Base-by-base conservation (phyloP, 352 stramenopile species). In the Poterioochromonas sp. region DNA sequence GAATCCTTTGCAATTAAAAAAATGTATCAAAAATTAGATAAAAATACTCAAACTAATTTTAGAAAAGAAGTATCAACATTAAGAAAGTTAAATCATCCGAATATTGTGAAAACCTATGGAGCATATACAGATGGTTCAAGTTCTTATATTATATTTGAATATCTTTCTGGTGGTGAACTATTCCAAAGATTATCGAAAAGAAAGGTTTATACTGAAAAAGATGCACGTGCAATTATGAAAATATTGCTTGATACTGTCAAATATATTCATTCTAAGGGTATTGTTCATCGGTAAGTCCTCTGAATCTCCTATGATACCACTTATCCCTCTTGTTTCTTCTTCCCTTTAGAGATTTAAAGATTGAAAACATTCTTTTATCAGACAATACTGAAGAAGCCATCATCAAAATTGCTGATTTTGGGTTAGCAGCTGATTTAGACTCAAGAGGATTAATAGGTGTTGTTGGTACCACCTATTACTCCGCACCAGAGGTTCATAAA, bases 211-310 rank as follows among this genome's bases (percentile, higher is more conserved):
- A 97, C 87, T 1, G 95, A 99, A 82, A 90, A 92, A 60, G 91
- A 98, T 81, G 93, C 94, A 3, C 84, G 94, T 32, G 86, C 91
- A 62, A 84, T 98, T 11, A 90, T 96, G 3, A 92, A 97, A 82
- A 89, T 92, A 54, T 93, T 98, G 79, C 86, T 97, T 12, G 97
- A 97, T 82, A 92, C 93, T 0, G 92, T 97, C 82, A 98, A 97
- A 83, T 83, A 98, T 70, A 85, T 98, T 35, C 92, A 97, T 49
- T 83, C 90, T 77, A 87, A 87, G 35, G 88, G 84, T 22, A 62
- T 76, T 15, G 68, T 76, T 41, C 89, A 94, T 71, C 15, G 62
- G n/a, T n/a, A n/a, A n/a, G n/a, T n/a, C n/a, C n/a, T n/a, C n/a
- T n/a, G n/a, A n/a, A n/a, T n/a, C n/a, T n/a, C n/a, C n/a, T n/a